Percentiles rank a stretch among this genome's conserved stretches.
Conservation (phyloP, 352 stramenopile species). For the Phytophthora crassamura region DNA sequence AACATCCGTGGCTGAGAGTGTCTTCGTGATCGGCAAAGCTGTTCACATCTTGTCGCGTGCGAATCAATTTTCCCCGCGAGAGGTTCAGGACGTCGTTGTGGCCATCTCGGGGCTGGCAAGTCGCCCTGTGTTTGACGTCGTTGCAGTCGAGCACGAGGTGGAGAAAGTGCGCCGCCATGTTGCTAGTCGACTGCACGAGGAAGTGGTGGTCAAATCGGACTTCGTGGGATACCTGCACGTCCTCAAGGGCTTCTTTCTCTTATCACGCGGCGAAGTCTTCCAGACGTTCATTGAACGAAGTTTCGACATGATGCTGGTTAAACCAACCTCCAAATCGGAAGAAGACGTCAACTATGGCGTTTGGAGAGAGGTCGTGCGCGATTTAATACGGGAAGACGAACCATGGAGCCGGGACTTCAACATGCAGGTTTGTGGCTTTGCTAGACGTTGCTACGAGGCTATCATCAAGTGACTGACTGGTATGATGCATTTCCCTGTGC, state of each 20-base stretch:
- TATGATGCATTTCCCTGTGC: neutral
- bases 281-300: constrained; percentile 76
- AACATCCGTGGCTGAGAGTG: constrained; percentile 59
- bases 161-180: constrained; percentile 65
- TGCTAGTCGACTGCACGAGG: constrained; percentile 58
- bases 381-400: constrained; percentile 58
- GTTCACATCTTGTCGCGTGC: constrained; percentile 61
- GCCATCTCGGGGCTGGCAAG: constrained; percentile 46
- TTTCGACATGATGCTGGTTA: constrained; percentile 57
- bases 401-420: constrained; percentile 47
- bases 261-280: constrained; percentile 75
- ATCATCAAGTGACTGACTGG: constrained; percentile 6
- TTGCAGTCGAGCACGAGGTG: constrained; percentile 59
- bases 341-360: constrained; percentile 71
- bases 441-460: too few species aligned
- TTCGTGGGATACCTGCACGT: constrained; percentile 66
- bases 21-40: constrained; percentile 75
- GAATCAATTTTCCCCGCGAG: constrained; percentile 51
- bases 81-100: constrained; percentile 57
- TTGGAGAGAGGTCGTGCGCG: constrained; percentile 60
- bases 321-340: constrained; percentile 58
- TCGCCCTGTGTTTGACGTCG: constrained; percentile 52
- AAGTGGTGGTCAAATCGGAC: constrained; percentile 71
- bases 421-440: constrained; percentile 46
- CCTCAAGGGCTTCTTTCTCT: constrained; percentile 75